Percentiles rank a stretch among this genome's conserved stretches.
phyloP scores from a whole-genome alignment of 2,329 filamentous ascomycete species.

The Fusarium succisae region DNA sequence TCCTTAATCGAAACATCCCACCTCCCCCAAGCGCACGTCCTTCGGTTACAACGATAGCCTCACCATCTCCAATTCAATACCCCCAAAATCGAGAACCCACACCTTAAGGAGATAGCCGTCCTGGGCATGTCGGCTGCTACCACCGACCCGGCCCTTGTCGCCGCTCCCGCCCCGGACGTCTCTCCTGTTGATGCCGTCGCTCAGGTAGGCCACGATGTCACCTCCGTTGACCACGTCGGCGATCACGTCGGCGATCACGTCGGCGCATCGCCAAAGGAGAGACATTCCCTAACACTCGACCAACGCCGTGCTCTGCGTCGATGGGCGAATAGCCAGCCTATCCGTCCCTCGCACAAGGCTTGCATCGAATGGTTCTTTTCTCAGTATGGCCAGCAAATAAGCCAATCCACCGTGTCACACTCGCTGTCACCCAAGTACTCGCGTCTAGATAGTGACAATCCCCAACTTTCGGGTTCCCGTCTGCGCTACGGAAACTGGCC shows the following conservation, averaged over 20 bases:
- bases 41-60: constrained; percentile 55
- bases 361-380: constrained; percentile 71
- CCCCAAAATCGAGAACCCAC: constrained; percentile 44
- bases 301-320: constrained; percentile 68
- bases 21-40: constrained; percentile 40
- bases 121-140: constrained; percentile 50
- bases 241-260: constrained; percentile 13
- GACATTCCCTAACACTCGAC: constrained; percentile 69
- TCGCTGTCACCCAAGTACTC: constrained; percentile 70
- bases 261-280: constrained; percentile 53
- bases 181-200: constrained; percentile 37
- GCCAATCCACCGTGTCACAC: constrained; percentile 71
- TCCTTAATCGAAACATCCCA: constrained; percentile 52
- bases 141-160: constrained; percentile 52
- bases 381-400: constrained; percentile 68
- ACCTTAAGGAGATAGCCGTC: constrained; percentile 44
- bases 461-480: constrained; percentile 69
- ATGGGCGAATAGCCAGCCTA: constrained; percentile 66
- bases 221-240: constrained; percentile 14
- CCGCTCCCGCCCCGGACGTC: constrained; percentile 45
- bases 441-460: constrained; percentile 66
- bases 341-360: constrained; percentile 67
- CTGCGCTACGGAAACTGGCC: constrained; percentile 72
- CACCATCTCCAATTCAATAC: constrained; percentile 38
- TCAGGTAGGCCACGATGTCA: constrained; percentile 33